phyloP scores from a whole-genome alignment of 495 filamentous ascomycete genomes.

The Glutinoglossum americanum region DNA sequence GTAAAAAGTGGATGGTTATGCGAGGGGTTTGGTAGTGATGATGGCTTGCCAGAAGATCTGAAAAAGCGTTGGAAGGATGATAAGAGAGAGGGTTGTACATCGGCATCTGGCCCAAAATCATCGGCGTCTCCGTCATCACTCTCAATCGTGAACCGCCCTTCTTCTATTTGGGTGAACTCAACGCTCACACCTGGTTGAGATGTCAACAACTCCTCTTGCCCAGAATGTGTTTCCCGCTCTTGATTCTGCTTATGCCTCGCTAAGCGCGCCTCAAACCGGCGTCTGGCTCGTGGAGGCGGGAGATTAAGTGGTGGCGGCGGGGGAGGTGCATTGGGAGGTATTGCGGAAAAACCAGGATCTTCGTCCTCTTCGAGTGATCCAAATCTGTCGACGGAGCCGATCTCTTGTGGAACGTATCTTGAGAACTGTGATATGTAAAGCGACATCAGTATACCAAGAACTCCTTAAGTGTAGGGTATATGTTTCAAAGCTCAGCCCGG shows the following conservation, averaged over 20 bases:
- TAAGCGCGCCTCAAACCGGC: conserved; percentile 64
- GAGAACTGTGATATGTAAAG: background rate
- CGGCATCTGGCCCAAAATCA: background rate
- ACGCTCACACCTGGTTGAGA: background rate
- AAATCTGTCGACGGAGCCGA: background rate
- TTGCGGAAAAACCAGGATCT: background rate
- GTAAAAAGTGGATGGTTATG: background rate
- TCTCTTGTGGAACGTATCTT: conserved; percentile 1
- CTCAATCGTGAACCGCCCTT: background rate
- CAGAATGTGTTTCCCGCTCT: background rate
- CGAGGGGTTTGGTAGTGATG: background rate
- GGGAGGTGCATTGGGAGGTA: background rate
- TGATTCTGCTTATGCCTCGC: conserved; percentile 3
- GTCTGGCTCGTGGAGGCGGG: conserved; percentile 65
- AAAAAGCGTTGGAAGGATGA: background rate
- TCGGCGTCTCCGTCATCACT: background rate
- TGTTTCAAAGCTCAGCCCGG: background rate
- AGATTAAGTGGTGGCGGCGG: conserved; percentile 27
- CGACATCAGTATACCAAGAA: background rate
- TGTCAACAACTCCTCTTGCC: background rate
- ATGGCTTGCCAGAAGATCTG: background rate
- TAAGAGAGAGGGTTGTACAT: background rate
- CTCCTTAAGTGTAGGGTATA: background rate
- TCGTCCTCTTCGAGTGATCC: conserved; percentile 2
- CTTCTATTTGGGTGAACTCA: background rate